Percentiles rank a stretch among this genome's conserved stretches.
phyloP scores from a whole-genome alignment of 331 rosid species.

The Erythrophleum ivorense region DNA sequence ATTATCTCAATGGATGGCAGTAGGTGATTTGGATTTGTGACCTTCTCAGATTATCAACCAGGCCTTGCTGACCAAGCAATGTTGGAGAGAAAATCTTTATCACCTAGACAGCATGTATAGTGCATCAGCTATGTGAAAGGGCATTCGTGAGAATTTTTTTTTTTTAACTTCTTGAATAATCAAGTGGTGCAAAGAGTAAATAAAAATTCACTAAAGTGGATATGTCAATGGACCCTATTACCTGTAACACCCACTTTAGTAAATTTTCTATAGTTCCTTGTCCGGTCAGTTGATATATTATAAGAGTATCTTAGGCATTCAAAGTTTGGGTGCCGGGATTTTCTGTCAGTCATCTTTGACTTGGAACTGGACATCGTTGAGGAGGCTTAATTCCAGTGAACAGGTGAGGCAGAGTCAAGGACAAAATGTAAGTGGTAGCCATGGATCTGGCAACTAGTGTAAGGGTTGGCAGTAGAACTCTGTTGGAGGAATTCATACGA shows the following conservation, averaged over 20 bases:
- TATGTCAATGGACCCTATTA: no score
- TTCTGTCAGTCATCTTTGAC: neutral
- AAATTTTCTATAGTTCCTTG: no score
- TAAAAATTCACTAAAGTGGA: no score
- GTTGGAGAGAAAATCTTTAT: neutral
- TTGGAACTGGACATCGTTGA: neutral
- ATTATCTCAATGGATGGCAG: constrained; percentile 14
- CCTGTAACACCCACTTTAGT: no score
- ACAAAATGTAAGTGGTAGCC: neutral
- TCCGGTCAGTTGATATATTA: no score
- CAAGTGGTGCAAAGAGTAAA: neutral
- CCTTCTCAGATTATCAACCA: neutral
- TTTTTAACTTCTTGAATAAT: neutral
- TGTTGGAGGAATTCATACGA: no score
- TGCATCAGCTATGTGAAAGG: neutral
- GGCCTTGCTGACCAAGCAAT: neutral
- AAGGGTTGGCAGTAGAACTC: no score
- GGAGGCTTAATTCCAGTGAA: neutral
- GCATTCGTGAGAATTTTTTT: no score
- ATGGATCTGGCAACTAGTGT: no score
- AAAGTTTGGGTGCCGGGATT: no score
- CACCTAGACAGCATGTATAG: no score
- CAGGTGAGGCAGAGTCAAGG: neutral
- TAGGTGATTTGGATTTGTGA: neutral
- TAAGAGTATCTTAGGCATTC: no score